Evolutionary conservation across 257 asterid genomes (phyloP).

Genomic region (Solanum raphanifolium): DNA sequence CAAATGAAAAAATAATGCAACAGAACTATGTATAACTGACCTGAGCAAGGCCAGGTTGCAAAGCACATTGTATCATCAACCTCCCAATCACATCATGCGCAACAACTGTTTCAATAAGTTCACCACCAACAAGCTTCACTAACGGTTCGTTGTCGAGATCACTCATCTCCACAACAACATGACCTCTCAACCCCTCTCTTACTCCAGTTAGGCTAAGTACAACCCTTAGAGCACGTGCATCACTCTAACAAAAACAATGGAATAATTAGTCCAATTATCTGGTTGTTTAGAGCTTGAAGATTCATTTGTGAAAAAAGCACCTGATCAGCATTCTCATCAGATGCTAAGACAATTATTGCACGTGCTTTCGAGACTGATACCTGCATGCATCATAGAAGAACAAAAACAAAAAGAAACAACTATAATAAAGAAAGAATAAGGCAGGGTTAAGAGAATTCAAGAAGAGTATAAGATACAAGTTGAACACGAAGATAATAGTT

Average conservation of each 20-base stretch:
- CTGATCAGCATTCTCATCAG: constrained; percentile 99
- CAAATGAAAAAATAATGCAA: not conserved
- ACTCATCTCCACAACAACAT: constrained; percentile 96
- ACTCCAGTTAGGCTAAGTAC: constrained; percentile 96
- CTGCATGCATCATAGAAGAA: constrained; percentile 25
- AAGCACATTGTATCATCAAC: constrained; percentile 97
- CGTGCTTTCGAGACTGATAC: constrained; percentile 98
- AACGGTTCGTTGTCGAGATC: constrained; percentile 97
- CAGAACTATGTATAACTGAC: constrained; percentile 26
- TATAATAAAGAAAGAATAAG: constrained; percentile 2
- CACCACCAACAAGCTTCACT: constrained; percentile 99
- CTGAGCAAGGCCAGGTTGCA: constrained; percentile 99
- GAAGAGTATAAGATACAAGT: not conserved
- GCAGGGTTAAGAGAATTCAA: not conserved
- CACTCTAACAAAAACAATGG: constrained; percentile 46
- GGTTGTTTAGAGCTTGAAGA: not conserved
- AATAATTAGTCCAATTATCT: not conserved
- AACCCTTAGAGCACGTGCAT: constrained; percentile 96
- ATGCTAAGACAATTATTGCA: constrained; percentile 87
- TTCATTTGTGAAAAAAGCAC: constrained; percentile 19
- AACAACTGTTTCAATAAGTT: constrained; percentile 90
- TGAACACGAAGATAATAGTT: not conserved
- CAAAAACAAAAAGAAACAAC: not conserved
- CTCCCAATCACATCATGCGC: constrained; percentile 99
- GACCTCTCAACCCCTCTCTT: constrained; percentile 85